Conservation (phyloP, 257 asterid genomes). For the Datura wrightii region DNA sequence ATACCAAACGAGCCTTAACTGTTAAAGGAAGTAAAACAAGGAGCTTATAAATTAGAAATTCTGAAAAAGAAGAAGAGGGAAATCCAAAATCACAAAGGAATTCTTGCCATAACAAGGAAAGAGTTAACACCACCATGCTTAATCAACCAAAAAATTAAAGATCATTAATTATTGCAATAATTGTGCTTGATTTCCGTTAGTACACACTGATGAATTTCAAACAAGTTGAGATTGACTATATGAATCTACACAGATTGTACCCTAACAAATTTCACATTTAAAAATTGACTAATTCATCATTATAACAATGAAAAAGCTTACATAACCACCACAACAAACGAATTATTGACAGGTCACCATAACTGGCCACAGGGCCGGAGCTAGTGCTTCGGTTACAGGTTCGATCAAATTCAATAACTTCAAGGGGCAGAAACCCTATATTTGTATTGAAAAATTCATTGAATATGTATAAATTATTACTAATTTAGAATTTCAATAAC, state of each 20-base stretch:
- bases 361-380: background rate
- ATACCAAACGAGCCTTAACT: too few relatives aligned
- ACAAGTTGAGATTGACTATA: background rate
- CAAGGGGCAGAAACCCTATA: background rate
- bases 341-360: conserved; percentile 17
- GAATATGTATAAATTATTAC: background rate
- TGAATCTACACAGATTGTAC: background rate
- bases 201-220: background rate
- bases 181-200: background rate
- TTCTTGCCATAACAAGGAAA: background rate
- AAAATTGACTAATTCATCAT: background rate
- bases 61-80: conserved; percentile 10
- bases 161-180: background rate
- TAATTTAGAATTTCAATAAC: background rate
- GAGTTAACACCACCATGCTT: conserved; percentile 26
- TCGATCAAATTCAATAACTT: too few relatives aligned
- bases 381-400: background rate
- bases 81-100: conserved; percentile 20
- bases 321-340: background rate
- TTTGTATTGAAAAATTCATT: background rate
- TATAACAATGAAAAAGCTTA: background rate
- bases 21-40: background rate
- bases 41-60: background rate
- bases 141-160: background rate
- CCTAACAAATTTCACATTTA: conserved; percentile 15